A percentile compares a stretch with the other conserved stretches of the same genome.
Evolutionary conservation across 306 rosid genomes (phyloP).

Genomic region (Luffa aegyptiaca): DNA sequence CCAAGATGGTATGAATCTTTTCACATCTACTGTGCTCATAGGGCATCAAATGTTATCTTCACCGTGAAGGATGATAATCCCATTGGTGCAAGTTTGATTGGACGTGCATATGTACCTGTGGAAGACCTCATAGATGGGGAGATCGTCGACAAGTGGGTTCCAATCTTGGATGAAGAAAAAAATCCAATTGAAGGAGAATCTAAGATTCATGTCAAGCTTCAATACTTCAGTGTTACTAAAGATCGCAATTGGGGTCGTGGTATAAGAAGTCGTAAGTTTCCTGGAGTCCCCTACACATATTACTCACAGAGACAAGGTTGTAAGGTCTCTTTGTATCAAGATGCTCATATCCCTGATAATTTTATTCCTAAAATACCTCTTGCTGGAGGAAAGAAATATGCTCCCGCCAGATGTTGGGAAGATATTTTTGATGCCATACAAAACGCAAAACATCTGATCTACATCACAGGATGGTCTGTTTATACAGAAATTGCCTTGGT

Average conservation of each 20-base stretch:
- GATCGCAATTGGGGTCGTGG: conserved; percentile 51
- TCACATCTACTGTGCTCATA: conserved; percentile 63
- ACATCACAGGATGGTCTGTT: conserved; percentile 77
- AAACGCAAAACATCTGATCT: conserved; percentile 50
- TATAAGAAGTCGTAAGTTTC: conserved; percentile 45
- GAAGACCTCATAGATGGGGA: conserved; percentile 45
- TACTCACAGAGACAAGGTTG: conserved; percentile 58
- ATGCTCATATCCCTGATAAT: conserved; percentile 61
- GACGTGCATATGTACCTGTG: conserved; percentile 63
- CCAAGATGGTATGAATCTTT: conserved; percentile 65
- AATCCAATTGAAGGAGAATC: conserved; percentile 41
- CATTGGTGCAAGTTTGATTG: conserved; percentile 66
- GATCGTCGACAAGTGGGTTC: conserved; percentile 55
- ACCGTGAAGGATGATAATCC: conserved; percentile 68
- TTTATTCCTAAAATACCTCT: conserved; percentile 54
- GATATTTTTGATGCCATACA: conserved; percentile 59
- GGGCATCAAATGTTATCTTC: conserved; percentile 48
- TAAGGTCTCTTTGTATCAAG: conserved; percentile 56
- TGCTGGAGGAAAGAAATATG: conserved; percentile 43
- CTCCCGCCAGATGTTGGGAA: conserved; percentile 70
- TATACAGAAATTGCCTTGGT: conserved; percentile 58
- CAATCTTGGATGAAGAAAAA: conserved; percentile 37
- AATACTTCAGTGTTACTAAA: conserved; percentile 44
- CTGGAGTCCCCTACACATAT: conserved; percentile 72
- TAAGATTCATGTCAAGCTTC: conserved; percentile 63